Conservation (phyloP, 805 yeast species). For the Debaryomyces prosopidis region DNA sequence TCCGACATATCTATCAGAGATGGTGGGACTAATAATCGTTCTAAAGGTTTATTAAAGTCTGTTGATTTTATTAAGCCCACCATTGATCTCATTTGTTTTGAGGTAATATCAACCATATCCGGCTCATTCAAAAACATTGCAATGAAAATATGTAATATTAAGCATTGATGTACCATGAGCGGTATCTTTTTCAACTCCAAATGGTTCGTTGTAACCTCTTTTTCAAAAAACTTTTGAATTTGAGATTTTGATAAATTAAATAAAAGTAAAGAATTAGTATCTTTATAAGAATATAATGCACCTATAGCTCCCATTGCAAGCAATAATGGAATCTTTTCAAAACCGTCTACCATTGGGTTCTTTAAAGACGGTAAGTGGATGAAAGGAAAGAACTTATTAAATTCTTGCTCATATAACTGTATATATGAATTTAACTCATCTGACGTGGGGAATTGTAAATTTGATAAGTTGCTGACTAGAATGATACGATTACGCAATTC, state of each 20-base stretch:
- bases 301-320: slow-evolving; percentile 87
- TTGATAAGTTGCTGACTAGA: slow-evolving; percentile 49
- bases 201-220: slow-evolving; percentile 44
- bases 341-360: slow-evolving; percentile 36
- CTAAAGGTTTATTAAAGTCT: slow-evolving; percentile 51
- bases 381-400: slow-evolving; percentile 81
- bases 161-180: slow-evolving; percentile 55
- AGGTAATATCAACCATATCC: slow-evolving; percentile 49
- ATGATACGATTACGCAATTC: slow-evolving; percentile 57
- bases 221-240: slow-evolving; percentile 66
- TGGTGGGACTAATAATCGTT: slow-evolving; percentile 46
- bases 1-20: slow-evolving; percentile 22
- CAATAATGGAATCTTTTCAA: slow-evolving; percentile 61
- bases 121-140: slow-evolving; percentile 57
- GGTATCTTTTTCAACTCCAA: slow-evolving; percentile 55
- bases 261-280: slow-evolving; percentile 68
- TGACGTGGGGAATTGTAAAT: slow-evolving; percentile 68
- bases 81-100: slow-evolving; percentile 54
- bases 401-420: slow-evolving; percentile 72
- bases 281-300: slow-evolving; percentile 80
- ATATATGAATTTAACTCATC: slow-evolving; percentile 77
- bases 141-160: slow-evolving; percentile 55
- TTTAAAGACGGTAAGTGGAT: slow-evolving; percentile 68
- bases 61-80: slow-evolving; percentile 56
- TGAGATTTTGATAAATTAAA: slow-evolving; percentile 68